Conservation (phyloP, 352 stramenopile species). For the Ophiocytium majus region DNA sequence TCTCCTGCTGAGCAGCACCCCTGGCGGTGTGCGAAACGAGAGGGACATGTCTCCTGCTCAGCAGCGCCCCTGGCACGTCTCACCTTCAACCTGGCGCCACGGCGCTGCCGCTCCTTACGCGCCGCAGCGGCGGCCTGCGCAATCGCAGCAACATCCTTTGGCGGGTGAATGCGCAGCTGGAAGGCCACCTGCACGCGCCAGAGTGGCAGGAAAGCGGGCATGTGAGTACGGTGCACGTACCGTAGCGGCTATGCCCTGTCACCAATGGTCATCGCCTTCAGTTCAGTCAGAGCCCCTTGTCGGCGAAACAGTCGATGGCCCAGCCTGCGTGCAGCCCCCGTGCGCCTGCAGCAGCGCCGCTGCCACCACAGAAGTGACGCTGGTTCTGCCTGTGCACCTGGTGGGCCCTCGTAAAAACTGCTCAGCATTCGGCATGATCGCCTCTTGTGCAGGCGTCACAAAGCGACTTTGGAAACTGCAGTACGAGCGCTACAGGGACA, state of each 20-base stretch:
- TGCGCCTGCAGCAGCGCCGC: background rate
- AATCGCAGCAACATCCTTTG: constrained; percentile 27
- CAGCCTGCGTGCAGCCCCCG: background rate
- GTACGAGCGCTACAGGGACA: background rate
- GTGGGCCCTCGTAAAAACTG: no score
- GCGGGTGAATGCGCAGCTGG: constrained; percentile 36
- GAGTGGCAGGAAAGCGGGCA: background rate
- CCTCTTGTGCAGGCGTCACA: background rate
- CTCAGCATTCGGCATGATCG: background rate
- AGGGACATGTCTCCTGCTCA: no score
- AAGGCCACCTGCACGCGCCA: constrained; percentile 26
- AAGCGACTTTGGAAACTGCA: background rate
- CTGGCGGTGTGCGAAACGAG: no score
- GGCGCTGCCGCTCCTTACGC: constrained; percentile 6
- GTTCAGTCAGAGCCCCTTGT: background rate
- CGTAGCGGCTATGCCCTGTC: background rate
- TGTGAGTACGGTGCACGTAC: constrained; percentile 1
- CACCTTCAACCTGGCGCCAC: background rate
- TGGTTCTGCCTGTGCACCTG: no score
- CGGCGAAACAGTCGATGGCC: background rate
- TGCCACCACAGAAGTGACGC: background rate
- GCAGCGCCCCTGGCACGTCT: no score
- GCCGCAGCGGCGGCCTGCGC: constrained; percentile 21
- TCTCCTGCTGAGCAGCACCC: no score
- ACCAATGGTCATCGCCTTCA: background rate